phyloP scores from a whole-genome alignment of 1,139 yeast species.

The Saccharomyces hybrid region DNA sequence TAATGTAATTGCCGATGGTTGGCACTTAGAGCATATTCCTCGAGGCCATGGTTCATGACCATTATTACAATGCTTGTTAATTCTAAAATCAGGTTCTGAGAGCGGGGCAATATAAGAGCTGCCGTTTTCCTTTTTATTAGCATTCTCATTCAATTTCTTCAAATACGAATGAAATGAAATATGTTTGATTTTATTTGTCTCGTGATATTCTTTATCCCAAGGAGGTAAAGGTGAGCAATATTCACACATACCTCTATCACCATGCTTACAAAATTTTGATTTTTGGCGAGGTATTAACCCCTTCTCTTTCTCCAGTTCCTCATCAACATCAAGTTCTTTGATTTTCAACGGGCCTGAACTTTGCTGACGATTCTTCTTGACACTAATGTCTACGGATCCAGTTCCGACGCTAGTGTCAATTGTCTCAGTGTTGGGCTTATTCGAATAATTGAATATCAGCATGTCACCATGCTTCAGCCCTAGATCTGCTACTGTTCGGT shows the following conservation, averaged over 20 bases:
- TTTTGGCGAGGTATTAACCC: conserved; percentile 66
- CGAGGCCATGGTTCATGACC: conserved; percentile 93
- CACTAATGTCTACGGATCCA: conserved; percentile 4
- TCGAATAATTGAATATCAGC: conserved; percentile 50
- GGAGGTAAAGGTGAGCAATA: conserved; percentile 95
- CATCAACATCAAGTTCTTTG: conserved; percentile 55
- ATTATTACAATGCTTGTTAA: conserved; percentile 55
- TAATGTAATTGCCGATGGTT: conserved; percentile 88
- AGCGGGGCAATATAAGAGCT: conserved; percentile 77
- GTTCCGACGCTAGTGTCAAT: conserved; percentile 2
- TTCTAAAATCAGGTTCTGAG: conserved; percentile 59
- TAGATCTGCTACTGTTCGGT: conserved; percentile 42
- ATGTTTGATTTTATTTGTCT: conserved; percentile 76
- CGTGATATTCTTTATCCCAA: conserved; percentile 74
- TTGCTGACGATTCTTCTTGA: conserved; percentile 2
- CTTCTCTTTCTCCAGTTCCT: conserved; percentile 51
- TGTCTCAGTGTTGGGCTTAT: neutral
- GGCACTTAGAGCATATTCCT: conserved; percentile 96
- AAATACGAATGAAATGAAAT: conserved; percentile 78
- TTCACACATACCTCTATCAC: conserved; percentile 95
- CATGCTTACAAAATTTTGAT: conserved; percentile 71
- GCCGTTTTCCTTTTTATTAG: conserved; percentile 54
- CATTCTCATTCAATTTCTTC: conserved; percentile 60
- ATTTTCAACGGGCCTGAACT: conserved; percentile 20
- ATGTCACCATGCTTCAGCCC: conserved; percentile 80